Percentiles rank a stretch among this genome's conserved stretches.
phyloP scores from a whole-genome alignment of 2,329 filamentous ascomycete genomes.

The Aphanocladium album region DNA sequence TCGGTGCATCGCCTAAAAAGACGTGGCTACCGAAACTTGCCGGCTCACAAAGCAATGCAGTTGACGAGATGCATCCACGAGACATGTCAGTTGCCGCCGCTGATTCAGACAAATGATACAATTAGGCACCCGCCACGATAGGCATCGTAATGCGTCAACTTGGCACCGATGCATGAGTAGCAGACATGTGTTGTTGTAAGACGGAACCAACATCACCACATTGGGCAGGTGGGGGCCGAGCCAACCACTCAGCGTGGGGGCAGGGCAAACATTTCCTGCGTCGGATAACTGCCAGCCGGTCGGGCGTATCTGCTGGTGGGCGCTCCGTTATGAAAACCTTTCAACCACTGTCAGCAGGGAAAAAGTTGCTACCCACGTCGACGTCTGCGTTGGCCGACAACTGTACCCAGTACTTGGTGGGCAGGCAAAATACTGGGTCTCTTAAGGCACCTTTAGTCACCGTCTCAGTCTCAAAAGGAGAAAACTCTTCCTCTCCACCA shows the following conservation, averaged over 20 bases:
- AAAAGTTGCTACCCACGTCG: neutral
- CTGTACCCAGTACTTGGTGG: neutral
- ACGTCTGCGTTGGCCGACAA: neutral
- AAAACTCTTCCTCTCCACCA: conserved; percentile 11
- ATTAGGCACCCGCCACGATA: neutral
- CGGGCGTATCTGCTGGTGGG: neutral
- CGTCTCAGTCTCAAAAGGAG: neutral
- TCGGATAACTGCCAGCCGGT: neutral
- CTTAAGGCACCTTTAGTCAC: neutral
- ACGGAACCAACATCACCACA: neutral
- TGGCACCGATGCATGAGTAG: neutral
- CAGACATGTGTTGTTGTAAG: neutral
- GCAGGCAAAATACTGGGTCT: neutral
- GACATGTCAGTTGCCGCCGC: neutral
- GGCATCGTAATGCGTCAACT: neutral
- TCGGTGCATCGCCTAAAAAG: neutral
- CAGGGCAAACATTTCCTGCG: neutral
- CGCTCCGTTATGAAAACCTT: conserved; percentile 3
- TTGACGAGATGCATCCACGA: neutral
- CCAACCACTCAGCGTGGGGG: neutral
- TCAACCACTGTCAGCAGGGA: neutral
- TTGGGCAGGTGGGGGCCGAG: neutral
- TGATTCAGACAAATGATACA: neutral
- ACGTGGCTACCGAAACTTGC: neutral
- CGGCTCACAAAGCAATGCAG: neutral